A percentile compares a stretch with the other conserved stretches of the same genome.
These are phyloP conservation scores for Penicillium sp. DNA, from an alignment of 2,329 filamentous ascomycete genomes.

Conservation along the genomic window DNA sequence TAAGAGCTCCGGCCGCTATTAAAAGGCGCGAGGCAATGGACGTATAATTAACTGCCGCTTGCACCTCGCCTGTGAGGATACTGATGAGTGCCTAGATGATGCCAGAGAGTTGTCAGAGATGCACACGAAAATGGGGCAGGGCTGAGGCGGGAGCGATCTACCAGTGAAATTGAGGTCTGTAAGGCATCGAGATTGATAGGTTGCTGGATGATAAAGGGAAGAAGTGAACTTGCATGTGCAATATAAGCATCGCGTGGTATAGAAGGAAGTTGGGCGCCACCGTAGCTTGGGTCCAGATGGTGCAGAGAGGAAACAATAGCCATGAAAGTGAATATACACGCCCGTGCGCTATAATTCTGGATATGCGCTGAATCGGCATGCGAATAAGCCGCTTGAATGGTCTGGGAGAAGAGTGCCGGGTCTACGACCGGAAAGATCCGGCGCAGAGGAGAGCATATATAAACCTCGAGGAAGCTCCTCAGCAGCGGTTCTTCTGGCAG, in stretches of 20 bases:
- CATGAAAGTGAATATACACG: neutral
- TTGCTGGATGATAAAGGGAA: neutral
- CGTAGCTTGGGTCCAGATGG: neutral
- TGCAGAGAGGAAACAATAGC: neutral
- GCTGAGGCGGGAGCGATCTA: no score
- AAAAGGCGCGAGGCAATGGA: neutral
- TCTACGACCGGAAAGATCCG: neutral
- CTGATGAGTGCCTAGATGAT: neutral
- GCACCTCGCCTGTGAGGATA: neutral
- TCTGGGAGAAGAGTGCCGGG: neutral
- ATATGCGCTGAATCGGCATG: neutral
- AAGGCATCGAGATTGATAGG: neutral
- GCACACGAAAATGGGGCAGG: neutral
- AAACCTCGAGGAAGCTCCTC: neutral
- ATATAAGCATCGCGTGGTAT: neutral
- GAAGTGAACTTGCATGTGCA: neutral
- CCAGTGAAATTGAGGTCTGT: neutral
- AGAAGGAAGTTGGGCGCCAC: neutral
- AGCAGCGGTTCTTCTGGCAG: neutral
- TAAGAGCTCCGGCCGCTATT: neutral
- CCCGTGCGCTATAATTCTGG: neutral
- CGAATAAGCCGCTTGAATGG: neutral
- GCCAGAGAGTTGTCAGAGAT: neutral
- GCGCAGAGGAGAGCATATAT: neutral
- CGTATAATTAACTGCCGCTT: neutral